Evolutionary conservation across 1,284 basidiomycete species (phyloP).

Genomic region (Cystobasidium sp.): DNA sequence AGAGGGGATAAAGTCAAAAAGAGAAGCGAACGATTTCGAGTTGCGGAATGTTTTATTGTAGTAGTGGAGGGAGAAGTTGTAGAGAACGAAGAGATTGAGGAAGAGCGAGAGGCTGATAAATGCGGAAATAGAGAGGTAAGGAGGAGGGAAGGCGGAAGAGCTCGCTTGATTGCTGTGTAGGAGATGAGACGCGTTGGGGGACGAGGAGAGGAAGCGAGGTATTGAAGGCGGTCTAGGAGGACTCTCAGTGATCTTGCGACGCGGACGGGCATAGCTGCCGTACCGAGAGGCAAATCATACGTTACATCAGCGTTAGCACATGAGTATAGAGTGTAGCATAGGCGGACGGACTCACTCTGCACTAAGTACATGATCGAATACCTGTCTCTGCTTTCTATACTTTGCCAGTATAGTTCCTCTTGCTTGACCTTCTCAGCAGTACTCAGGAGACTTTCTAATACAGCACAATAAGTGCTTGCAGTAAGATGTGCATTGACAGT

Average conservation of each 20-base stretch:
- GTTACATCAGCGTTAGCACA: neutral
- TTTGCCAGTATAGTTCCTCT: slow-evolving; percentile 50
- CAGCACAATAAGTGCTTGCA: slow-evolving; percentile 21
- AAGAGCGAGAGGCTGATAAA: slow-evolving; percentile 43
- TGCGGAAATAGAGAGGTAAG: slow-evolving; percentile 53
- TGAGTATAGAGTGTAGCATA: neutral
- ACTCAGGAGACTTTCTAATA: slow-evolving; percentile 47
- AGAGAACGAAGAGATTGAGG: slow-evolving; percentile 21
- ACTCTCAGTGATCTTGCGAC: slow-evolving; percentile 23
- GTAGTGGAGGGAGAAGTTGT: neutral
- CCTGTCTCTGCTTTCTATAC: slow-evolving; percentile 45
- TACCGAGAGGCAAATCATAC: neutral
- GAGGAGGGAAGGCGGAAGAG: slow-evolving; percentile 51
- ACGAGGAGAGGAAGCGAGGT: slow-evolving; percentile 33
- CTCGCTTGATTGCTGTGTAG: slow-evolving; percentile 31
- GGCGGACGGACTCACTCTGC: slow-evolving; percentile 18
- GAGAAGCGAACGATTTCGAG: slow-evolving; percentile 45
- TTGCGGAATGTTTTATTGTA: slow-evolving; percentile 9
- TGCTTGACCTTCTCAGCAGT: slow-evolving; percentile 46
- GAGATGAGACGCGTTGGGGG: slow-evolving; percentile 26
- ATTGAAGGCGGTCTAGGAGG: slow-evolving; percentile 32
- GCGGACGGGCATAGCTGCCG: slow-evolving; percentile 29
- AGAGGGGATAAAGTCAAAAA: slow-evolving; percentile 52
- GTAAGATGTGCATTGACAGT: slow-evolving; percentile 25
- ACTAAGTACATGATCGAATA: slow-evolving; percentile 45